Evolutionary conservation across 495 filamentous ascomycete genomes (phyloP), one percentile per base, ranked within the genome.

Genomic region (Aspergillus ellipticus): DNA sequence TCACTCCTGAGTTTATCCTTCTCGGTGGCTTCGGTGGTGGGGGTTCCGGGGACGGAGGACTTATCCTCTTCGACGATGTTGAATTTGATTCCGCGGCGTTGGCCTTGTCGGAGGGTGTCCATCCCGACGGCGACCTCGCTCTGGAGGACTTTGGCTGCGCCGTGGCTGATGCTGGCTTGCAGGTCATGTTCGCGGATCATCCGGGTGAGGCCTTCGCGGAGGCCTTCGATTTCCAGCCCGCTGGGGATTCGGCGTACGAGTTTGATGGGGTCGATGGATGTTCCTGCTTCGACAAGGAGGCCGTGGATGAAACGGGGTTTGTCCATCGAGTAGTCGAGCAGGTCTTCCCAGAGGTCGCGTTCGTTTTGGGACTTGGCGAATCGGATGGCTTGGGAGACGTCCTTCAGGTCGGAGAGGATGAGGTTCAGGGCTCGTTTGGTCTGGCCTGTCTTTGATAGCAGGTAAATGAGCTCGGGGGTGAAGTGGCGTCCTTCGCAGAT

Each of bases 361-460:
- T 97, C 93, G 55, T 92, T 82, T 66, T 96, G 92, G 45, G 90
- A 85, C 69, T 96, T 96, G 47, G 92, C 91, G 58, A 97, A 98
- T 7, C 87, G 80, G 58, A 98, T 97, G 43, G 94, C 94, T 55
- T 91, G 89, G 4, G 85, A 87, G 42, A 97, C 90, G 62, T 97
- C 92, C 53, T 83, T 83, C 6, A 98, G 78, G 8, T 87, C 85
- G 56, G 92, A 89, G 63, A 97, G 92, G 58, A 98, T 97, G 45
- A 97, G 82, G 60, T 85, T 89, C 8, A 98, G 77, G 0, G 94
- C 94, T 28, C 88, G 81, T 62, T 96, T 94, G 53, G 89, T 91
- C 67, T 96, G 86, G 4, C 94, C 94, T 2, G 90, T 96, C 67
- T 97, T 96, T 35, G 90, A 93, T 51, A 96, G 85, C 9, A 98